Base-by-base conservation (phyloP, 176 grass and related monocot species). In the Carex cristatella region DNA sequence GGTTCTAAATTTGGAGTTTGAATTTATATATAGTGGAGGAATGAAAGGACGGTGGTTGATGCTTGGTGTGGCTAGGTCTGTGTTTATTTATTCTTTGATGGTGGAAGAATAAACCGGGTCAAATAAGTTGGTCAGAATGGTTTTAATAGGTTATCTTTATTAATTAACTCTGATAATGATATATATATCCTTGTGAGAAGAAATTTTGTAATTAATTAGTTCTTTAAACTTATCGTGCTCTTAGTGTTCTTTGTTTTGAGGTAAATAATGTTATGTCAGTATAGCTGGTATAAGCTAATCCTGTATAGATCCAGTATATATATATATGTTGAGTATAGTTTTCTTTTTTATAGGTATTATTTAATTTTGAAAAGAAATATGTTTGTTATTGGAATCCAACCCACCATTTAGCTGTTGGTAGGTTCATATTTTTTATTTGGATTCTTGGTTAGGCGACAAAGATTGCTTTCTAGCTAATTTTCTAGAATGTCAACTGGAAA, bases 41-140 rank as follows among this genome's bases (percentile, higher is more conserved):
- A 84, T 40, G 38, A 81, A 77, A 86, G 85, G 85, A 90, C 88
- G 87, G 63, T 64, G 58, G 79, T 8, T 83, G 37, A 16, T 56
- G 51, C 19, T 85, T 46, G 27, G 48, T 18, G 81, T 74, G 85
- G 79, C 30, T 69, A 4, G 23, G 62, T 83, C 23, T 83, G 12
- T 83, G 18, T 70, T 44, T 11, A 68, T 64, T 83, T 82, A 53
- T 65, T 83, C 11, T 67, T 83, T 83, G 62, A 66, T 83, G 56
- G 62, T 83, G 81, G 63, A 66, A 46, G 44, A 27, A 69, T 44
- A 67, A 78, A 83, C 81, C 42, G 54, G 74, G 87, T 85, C 91
- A 89, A 85, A 38, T 79, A 69, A 81, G 87, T 88, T 81, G 89
- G 83, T 51, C 80, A 67, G 31, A 77, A 86, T 81, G 19, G 18